Evolutionary conservation across 495 filamentous ascomycete species (phyloP), one percentile per base, ranked within the genome.

Genomic region (Talaromyces proteolyticus): DNA sequence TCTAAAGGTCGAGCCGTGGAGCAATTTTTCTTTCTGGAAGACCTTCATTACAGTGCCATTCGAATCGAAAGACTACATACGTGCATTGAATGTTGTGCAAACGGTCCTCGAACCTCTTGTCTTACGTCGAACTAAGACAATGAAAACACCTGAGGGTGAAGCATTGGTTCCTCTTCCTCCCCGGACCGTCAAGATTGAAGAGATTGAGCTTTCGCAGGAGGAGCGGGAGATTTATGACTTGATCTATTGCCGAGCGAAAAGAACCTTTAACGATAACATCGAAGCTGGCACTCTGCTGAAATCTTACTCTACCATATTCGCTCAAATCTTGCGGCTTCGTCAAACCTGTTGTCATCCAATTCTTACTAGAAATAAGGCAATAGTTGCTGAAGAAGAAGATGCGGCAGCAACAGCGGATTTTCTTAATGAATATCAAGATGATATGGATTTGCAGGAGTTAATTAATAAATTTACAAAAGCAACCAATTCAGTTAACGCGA

Each of bases 41-140:
- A 97, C 94, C 0, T 98, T 98, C 65, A 98, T 98, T 55, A 98
- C 94, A 0, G 82, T 92, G 12, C 93, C 93, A 0, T 98, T 98
- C 47, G 93, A 98, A 61, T 89, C 88, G 0, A 94, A 93, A 54
- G 86, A 98, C 55, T 96, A 89, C 54, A 79, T 96, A 42, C 84
- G 91, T 4, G 93, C 94, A 2, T 77, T 98, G 6, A 93, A 97
- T 60, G 94, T 98, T 3, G 94, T 98, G 2, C 93, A 98, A 58
- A 97, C 91, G 0, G 93, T 98, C 0, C 69, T 98, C 18, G 94
- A 98, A 57, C 93, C 93, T 7, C 73, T 98, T 6, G 93, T 98
- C n/a, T 82, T 97, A 56, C 80, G 93, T 22, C 77, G 93, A 53
- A 98, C 93, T 0, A 98, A 97, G 64, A 90, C 92, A 50, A 98